Percentiles rank a stretch among this genome's conserved stretches.
Conservation (phyloP, 1,139 yeast genomes). For the Magnusiomyces fungicola region DNA sequence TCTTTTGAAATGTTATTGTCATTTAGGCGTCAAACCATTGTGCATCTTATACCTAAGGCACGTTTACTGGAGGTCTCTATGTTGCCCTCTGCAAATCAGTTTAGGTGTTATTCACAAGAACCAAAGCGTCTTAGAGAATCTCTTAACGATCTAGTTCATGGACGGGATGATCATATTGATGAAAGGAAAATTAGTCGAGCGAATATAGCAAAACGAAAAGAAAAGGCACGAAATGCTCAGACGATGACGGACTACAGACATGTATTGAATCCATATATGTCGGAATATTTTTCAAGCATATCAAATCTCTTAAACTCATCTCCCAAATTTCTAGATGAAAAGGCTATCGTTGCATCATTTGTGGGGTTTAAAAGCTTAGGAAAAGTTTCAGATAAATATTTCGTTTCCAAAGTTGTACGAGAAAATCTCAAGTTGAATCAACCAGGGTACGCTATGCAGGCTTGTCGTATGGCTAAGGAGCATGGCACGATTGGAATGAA, state of each 20-base stretch:
- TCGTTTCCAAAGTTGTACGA: slow-evolving; percentile 11
- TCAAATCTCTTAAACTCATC: slow-evolving; percentile 3
- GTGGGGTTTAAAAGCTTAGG: slow-evolving; percentile 7
- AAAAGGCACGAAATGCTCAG: slow-evolving; percentile 8
- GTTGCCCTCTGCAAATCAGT: too few species aligned
- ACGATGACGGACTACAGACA: slow-evolving; percentile 7
- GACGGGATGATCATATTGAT: neutral
- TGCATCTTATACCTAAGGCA: too few species aligned
- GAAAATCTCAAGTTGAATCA: slow-evolving; percentile 6
- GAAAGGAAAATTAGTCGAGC: neutral
- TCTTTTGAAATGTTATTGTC: too few species aligned
- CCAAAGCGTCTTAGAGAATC: neutral
- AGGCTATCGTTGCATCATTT: slow-evolving; percentile 10
- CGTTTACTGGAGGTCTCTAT: too few species aligned
- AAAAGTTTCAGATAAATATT: slow-evolving; percentile 10
- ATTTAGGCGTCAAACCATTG: too few species aligned
- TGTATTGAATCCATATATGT: slow-evolving; percentile 10
- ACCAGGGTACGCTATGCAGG: slow-evolving; percentile 12
- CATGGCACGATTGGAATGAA: slow-evolving; percentile 16
- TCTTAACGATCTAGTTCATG: neutral
- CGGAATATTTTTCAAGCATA: slow-evolving; percentile 11
- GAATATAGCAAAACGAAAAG: slow-evolving; percentile 1
- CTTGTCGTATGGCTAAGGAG: slow-evolving; percentile 13
- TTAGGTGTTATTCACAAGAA: too few species aligned
- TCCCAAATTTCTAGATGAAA: slow-evolving; percentile 10